phyloP scores from a whole-genome alignment of 2,329 filamentous ascomycete genomes.

The Parafenestella ontariensis region DNA sequence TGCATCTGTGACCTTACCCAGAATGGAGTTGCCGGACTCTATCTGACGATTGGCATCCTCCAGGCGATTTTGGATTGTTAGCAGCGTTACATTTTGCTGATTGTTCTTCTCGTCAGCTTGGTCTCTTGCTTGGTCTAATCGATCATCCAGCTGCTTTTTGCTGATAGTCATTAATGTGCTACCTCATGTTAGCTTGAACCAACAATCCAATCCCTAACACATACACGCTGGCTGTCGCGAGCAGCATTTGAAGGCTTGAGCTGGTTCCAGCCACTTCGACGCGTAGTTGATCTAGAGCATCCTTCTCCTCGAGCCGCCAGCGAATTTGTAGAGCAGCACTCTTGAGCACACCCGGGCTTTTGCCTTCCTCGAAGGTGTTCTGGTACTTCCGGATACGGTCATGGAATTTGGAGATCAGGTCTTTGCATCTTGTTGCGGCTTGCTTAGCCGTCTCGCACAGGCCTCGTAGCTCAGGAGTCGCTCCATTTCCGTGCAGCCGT shows the following conservation, averaged over 20 bases:
- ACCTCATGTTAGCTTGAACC: not conserved
- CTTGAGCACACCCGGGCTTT: not conserved
- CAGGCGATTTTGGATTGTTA: not conserved
- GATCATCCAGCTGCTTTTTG: not conserved
- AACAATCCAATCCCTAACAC: not conserved
- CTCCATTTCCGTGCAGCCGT: slow-evolving; percentile 4
- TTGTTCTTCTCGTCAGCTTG: not conserved
- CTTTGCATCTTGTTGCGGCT: slow-evolving; percentile 6
- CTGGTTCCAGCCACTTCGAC: slow-evolving; percentile 13
- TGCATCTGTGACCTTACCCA: slow-evolving; percentile 2
- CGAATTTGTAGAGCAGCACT: slow-evolving; percentile 10
- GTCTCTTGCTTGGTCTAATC: not conserved
- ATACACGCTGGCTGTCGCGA: not conserved
- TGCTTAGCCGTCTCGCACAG: slow-evolving; percentile 12
- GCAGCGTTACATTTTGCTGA: not conserved
- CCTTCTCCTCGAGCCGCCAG: slow-evolving; percentile 17
- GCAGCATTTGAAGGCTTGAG: slow-evolving; percentile 17
- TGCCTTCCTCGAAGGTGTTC: slow-evolving; percentile 2
- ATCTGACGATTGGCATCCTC: slow-evolving; percentile 1
- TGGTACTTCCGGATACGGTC: slow-evolving; percentile 10
- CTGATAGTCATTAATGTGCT: not conserved
- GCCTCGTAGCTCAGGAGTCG: slow-evolving; percentile 4
- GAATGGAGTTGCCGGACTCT: not conserved
- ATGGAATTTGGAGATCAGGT: slow-evolving; percentile 4
- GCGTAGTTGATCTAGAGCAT: slow-evolving; percentile 16